These are phyloP conservation scores for Agapanthus africanus DNA, from an alignment of 106 monocot genomes.

Conservation along the genomic window DNA sequence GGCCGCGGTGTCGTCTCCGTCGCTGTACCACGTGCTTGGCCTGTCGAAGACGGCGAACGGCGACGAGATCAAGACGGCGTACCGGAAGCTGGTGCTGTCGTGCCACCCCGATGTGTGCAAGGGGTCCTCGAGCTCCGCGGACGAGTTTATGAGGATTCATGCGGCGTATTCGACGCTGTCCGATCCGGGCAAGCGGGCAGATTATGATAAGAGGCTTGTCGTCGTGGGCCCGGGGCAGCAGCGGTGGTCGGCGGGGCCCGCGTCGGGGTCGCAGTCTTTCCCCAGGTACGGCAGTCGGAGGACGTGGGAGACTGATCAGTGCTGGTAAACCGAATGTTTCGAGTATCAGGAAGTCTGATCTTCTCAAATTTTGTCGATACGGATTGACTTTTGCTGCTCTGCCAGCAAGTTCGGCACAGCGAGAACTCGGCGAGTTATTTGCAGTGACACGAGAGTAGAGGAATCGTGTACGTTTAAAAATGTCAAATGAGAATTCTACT, in stretches of 20 bases:
- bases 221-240: neutral
- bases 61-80: constrained; percentile 11
- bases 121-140: neutral
- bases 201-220: constrained; percentile 5
- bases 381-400: no score
- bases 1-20: constrained; percentile 1
- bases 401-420: no score
- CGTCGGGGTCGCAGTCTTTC: neutral
- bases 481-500: no score
- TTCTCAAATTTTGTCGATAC: no score
- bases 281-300: neutral
- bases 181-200: constrained; percentile 16
- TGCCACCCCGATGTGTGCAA: constrained; percentile 15
- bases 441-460: no score
- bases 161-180: constrained; percentile 25
- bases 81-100: neutral
- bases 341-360: neutral
- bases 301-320: constrained; percentile 29
- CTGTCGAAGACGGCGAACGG: neutral
- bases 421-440: no score
- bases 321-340: constrained; percentile 17
- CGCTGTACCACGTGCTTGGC: constrained; percentile 14
- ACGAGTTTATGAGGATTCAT: constrained; percentile 22
- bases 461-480: no score
- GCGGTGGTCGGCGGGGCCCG: neutral